phyloP scores from a whole-genome alignment of 2,329 filamentous ascomycete genomes.

The Diaporthe velutina region DNA sequence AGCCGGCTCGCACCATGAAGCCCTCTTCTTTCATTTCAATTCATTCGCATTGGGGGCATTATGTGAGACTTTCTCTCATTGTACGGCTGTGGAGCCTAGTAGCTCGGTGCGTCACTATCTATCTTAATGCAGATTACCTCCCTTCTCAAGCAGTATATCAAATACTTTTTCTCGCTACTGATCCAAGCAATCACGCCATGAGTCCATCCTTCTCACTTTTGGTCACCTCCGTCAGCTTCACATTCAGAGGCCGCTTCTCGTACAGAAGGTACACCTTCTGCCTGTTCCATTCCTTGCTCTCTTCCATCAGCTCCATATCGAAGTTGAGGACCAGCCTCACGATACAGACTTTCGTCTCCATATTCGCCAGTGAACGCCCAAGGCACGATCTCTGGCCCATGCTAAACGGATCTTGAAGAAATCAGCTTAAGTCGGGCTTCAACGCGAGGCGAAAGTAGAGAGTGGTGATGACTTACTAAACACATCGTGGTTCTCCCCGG shows the following conservation, averaged over 20 bases:
- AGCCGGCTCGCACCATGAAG: background rate
- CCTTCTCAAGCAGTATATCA: too few relatives aligned
- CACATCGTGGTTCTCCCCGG: slow-evolving; percentile 37
- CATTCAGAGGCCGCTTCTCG: slow-evolving; percentile 41
- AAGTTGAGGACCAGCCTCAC: slow-evolving; percentile 43
- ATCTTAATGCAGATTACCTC: background rate
- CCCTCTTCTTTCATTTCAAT: background rate
- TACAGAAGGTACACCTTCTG: slow-evolving; percentile 42
- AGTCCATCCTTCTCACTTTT: background rate
- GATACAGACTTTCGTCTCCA: slow-evolving; percentile 44
- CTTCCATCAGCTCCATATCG: slow-evolving; percentile 44
- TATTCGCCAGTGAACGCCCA: slow-evolving; percentile 42
- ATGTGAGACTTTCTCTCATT: background rate
- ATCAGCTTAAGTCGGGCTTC: background rate
- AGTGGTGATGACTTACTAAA: slow-evolving; percentile 28
- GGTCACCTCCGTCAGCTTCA: slow-evolving; percentile 36
- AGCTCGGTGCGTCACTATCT: background rate
- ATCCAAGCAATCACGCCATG: too few relatives aligned
- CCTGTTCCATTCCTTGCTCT: slow-evolving; percentile 38
- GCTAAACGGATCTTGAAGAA: slow-evolving; percentile 32
- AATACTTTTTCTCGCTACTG: background rate
- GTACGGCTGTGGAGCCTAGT: background rate
- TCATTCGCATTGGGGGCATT: background rate
- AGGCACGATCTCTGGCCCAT: slow-evolving; percentile 38
- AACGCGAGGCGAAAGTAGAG: background rate